Evolutionary conservation across 805 yeast species (phyloP), one percentile per base, ranked within the genome.

Genomic region (Teunomyces aglyptinius): DNA sequence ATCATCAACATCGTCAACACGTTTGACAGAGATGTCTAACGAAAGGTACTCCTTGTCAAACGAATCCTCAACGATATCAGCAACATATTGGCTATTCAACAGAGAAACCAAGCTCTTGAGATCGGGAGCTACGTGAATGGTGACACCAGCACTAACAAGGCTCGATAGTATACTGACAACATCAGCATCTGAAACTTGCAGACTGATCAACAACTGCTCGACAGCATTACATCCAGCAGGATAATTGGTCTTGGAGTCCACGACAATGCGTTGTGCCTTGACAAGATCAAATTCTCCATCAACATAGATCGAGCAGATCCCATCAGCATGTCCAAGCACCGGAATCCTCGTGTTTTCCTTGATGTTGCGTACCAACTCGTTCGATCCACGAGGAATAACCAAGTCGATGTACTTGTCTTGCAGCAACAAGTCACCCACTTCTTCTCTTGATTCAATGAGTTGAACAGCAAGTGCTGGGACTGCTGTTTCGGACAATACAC

Each of bases 141-240:
- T 83, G 22, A 95, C 96, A n/a, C 81, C 82, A 5, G 81, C 80
- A 7, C 72, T 81, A 5, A 78, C 57, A 49, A 92, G 71, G 0
- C 76, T 65, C 20, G 67, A 63, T 12, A 68, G 48, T 12, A 76
- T 56, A 13, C 53, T 43, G 38, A 53, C 49, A 33, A 56, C 52
- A 15, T 54, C 45, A 53, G 58, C 56, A 49, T 68, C 44, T 61
- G 71, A 54, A 63, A 63, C 48, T 55, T 55, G 60, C 43, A 73
- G 68, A 64, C 85, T 78, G 40, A 95, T 67, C 47, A 94, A 75
- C 26, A 94, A 67, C 28, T 94, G 89, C 66, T 94, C 99, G 46
- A 81, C 92, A 6, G 99, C 97, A 64, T 94, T 94, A 67, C 99
- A 94, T n/a, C 96, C 99, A 10, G 99, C 99, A 41, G 98, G 97